phyloP scores from a whole-genome alignment of 495 filamentous ascomycete genomes.

The Tuber borchii region DNA sequence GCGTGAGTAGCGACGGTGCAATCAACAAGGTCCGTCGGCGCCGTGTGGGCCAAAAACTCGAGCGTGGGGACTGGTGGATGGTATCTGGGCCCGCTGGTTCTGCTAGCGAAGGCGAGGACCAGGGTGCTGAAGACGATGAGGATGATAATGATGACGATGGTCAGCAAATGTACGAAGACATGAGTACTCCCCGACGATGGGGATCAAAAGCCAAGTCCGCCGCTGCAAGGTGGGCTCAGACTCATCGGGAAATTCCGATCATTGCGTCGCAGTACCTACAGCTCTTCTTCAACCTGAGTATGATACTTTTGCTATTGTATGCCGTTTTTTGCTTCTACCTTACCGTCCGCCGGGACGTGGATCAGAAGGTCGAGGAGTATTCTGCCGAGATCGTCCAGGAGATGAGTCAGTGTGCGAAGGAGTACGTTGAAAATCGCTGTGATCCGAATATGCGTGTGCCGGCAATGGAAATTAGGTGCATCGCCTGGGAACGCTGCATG shows the following conservation, averaged over 20 bases:
- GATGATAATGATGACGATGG: slow-evolving; percentile 38
- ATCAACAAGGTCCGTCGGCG: slow-evolving; percentile 53
- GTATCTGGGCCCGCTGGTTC: background rate
- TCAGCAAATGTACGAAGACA: slow-evolving; percentile 42
- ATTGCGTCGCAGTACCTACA: slow-evolving; percentile 82
- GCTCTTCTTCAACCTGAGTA: slow-evolving; percentile 66
- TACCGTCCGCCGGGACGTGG: slow-evolving; percentile 69
- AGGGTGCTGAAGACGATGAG: slow-evolving; percentile 39
- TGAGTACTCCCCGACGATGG: slow-evolving; percentile 41
- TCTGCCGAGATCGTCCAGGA: slow-evolving; percentile 60
- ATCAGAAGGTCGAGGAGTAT: slow-evolving; percentile 59
- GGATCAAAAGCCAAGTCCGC: slow-evolving; percentile 55
- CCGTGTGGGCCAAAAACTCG: slow-evolving; percentile 40
- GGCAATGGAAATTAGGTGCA: slow-evolving; percentile 64
- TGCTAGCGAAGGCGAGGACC: slow-evolving; percentile 45
- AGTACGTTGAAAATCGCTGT: slow-evolving; percentile 70
- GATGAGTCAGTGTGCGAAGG: slow-evolving; percentile 61
- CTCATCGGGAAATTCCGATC: slow-evolving; percentile 76
- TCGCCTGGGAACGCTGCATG: slow-evolving; percentile 83
- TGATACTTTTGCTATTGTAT: slow-evolving; percentile 62
- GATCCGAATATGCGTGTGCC: slow-evolving; percentile 56
- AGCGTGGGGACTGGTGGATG: slow-evolving; percentile 16
- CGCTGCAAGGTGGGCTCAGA: slow-evolving; percentile 53
- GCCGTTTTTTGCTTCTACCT: slow-evolving; percentile 62
- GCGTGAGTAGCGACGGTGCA: slow-evolving; percentile 51